Conservation (phyloP, 805 yeast species). For the Sungouiella blattae region DNA sequence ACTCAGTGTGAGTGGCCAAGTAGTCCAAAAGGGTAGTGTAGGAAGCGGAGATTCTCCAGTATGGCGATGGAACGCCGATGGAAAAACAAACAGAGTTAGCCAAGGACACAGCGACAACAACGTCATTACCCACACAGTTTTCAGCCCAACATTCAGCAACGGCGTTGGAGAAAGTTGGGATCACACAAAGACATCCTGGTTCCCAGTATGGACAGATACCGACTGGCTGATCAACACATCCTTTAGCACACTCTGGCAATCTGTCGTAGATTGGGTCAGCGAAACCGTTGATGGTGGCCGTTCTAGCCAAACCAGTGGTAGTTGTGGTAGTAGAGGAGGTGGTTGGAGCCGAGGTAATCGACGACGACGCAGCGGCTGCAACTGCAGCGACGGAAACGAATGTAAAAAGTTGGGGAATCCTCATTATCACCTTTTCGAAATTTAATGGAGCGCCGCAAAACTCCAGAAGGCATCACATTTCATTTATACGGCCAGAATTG, state of each 20-base stretch:
- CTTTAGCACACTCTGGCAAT: conserved; percentile 10
- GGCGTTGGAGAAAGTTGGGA: conserved; percentile 6
- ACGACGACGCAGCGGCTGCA: not conserved
- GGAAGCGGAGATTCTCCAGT: conserved; percentile 14
- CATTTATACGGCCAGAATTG: too few species aligned
- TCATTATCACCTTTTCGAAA: not conserved
- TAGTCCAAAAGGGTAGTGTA: conserved; percentile 3
- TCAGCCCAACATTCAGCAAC: conserved; percentile 12
- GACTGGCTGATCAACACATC: conserved; percentile 6
- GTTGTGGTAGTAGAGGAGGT: not conserved
- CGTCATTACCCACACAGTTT: conserved; percentile 8
- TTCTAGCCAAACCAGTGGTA: conserved; percentile 2
- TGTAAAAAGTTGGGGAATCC: not conserved
- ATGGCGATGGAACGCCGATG: conserved; percentile 13
- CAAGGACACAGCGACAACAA: conserved; percentile 7
- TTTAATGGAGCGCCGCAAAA: too few species aligned
- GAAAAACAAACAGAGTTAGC: conserved; percentile 11
- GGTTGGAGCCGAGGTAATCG: conserved; percentile 1
- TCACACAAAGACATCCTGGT: conserved; percentile 14
- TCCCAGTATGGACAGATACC: conserved; percentile 14
- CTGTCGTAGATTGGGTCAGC: conserved; percentile 10
- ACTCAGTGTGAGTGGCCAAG: conserved; percentile 1
- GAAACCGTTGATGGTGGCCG: conserved; percentile 13
- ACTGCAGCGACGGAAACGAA: conserved; percentile 1
- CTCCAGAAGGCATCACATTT: too few species aligned